Evolutionary conservation across 2,329 filamentous ascomycete species (phyloP).

Genomic region (Cladorrhinum sp.): DNA sequence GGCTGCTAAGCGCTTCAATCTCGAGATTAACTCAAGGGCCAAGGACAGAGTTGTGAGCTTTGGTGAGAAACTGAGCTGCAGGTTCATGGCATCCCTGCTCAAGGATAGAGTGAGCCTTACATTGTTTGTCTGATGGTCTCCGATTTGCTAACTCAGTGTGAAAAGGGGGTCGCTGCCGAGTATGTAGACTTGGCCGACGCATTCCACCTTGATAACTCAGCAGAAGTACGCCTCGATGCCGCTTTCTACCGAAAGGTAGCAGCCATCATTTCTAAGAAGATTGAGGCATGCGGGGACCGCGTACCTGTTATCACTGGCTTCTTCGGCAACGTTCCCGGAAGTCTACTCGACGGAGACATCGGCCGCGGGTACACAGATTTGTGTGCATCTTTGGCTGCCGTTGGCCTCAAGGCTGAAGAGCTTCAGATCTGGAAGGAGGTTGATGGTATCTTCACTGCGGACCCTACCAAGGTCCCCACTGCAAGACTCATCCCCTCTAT

Average conservation of each 20-base stretch:
- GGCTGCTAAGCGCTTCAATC: constrained; percentile 62
- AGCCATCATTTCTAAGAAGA: constrained; percentile 58
- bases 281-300: constrained; percentile 61
- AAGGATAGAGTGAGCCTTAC: constrained; percentile 59
- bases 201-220: constrained; percentile 61
- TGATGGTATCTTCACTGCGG: constrained; percentile 59
- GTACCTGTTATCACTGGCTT: constrained; percentile 87
- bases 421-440: constrained; percentile 99
- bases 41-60: constrained; percentile 90
- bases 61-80: constrained; percentile 92
- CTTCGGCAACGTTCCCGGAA: constrained; percentile 90
- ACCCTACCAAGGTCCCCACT: constrained; percentile 86
- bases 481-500: constrained; percentile 86
- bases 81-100: constrained; percentile 82
- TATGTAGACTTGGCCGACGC: constrained; percentile 87
- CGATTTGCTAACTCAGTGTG: constrained; percentile 28
- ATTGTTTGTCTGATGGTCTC: background rate
- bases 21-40: constrained; percentile 73
- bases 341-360: constrained; percentile 81
- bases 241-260: constrained; percentile 68
- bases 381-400: constrained; percentile 86
- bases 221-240: constrained; percentile 56
- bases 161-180: constrained; percentile 72
- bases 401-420: constrained; percentile 82
- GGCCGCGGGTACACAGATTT: constrained; percentile 96